These are phyloP conservation scores for Podospora conica DNA, from an alignment of 495 filamentous ascomycete genomes.

Conservation along the genomic window DNA sequence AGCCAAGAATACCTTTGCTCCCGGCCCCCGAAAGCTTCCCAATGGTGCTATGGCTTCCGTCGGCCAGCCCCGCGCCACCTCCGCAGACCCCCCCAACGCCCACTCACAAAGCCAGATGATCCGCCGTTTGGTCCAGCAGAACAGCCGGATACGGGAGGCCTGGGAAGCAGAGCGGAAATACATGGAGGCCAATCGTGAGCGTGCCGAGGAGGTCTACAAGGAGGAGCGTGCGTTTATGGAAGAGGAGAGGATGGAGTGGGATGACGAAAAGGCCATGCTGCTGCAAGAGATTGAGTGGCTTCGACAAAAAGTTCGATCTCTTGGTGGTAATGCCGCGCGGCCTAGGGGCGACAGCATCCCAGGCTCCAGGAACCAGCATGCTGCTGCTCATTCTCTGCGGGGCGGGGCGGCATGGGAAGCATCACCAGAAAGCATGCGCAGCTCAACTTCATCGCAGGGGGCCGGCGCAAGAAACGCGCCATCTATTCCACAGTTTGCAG, in stretches of 20 bases:
- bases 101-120: conserved; percentile 27
- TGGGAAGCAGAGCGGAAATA: conserved; percentile 43
- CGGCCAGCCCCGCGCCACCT: conserved; percentile 18
- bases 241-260: conserved; percentile 37
- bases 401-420: conserved; percentile 22
- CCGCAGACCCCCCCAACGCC: conserved; percentile 18
- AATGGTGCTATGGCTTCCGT: conserved; percentile 14
- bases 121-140: conserved; percentile 38
- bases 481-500: conserved; percentile 9
- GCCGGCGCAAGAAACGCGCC: conserved; percentile 1
- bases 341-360: conserved; percentile 11
- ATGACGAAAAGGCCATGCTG: conserved; percentile 27
- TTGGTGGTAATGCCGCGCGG: conserved; percentile 16
- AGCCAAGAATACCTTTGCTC: background rate
- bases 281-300: conserved; percentile 26
- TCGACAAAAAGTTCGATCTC: conserved; percentile 25
- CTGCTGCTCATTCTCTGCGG: conserved; percentile 14
- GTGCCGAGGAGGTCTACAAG: conserved; percentile 41
- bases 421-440: conserved; percentile 23
- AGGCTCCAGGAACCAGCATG: conserved; percentile 15
- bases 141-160: conserved; percentile 32
- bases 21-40: background rate
- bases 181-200: conserved; percentile 38
- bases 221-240: conserved; percentile 43
- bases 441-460: conserved; percentile 25